These are phyloP conservation scores for Talaromyces islandicus DNA, from an alignment of 2,329 filamentous ascomycete species.

Conservation along the genomic window DNA sequence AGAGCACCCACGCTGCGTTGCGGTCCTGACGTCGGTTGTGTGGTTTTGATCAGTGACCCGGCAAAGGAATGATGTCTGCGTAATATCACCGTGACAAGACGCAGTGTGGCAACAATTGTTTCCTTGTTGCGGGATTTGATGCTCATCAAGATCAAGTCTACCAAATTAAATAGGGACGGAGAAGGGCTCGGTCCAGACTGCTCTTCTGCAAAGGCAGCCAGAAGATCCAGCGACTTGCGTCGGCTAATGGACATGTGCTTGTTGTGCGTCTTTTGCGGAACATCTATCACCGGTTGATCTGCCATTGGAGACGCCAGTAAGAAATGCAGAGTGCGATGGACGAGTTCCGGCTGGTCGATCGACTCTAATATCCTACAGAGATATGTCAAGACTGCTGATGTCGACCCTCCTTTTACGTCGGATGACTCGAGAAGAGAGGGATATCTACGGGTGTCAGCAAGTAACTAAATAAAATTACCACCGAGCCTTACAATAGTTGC, in stretches of 20 bases:
- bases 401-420: slow-evolving; percentile 93
- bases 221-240: slow-evolving; percentile 81
- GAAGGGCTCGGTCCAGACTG: slow-evolving; percentile 58
- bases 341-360: slow-evolving; percentile 87
- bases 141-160: slow-evolving; percentile 83
- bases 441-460: slow-evolving; percentile 53
- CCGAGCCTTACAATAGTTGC: slow-evolving; percentile 70
- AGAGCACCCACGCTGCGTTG: slow-evolving; percentile 33
- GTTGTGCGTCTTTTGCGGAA: slow-evolving; percentile 54
- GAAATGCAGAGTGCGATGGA: slow-evolving; percentile 89
- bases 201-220: slow-evolving; percentile 65
- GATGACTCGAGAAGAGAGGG: slow-evolving; percentile 94
- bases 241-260: slow-evolving; percentile 52
- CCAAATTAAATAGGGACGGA: slow-evolving; percentile 84
- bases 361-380: slow-evolving; percentile 84
- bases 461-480: background rate
- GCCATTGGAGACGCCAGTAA: slow-evolving; percentile 67
- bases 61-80: slow-evolving; percentile 85
- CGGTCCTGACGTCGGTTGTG: slow-evolving; percentile 6
- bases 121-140: slow-evolving; percentile 78
- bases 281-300: slow-evolving; percentile 34
- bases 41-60: slow-evolving; percentile 55
- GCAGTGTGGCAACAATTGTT: slow-evolving; percentile 82
- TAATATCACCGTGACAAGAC: slow-evolving; percentile 78
- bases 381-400: slow-evolving; percentile 91